Conservation (phyloP, 192 early-diverging fungal species). For the Coemansia sp. region DNA sequence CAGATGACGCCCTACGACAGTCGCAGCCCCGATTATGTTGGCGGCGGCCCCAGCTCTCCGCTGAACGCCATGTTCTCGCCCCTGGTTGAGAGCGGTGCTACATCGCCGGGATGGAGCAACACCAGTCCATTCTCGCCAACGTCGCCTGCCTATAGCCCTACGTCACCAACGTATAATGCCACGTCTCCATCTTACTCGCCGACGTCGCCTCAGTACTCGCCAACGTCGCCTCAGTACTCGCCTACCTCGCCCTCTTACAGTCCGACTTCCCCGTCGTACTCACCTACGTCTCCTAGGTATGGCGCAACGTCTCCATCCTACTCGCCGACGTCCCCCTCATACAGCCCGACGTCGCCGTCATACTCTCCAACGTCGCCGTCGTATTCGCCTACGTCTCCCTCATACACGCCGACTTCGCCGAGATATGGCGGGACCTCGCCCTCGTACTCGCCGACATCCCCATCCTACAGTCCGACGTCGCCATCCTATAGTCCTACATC, state of each 20-base stretch:
- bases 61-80: slow-evolving; percentile 84
- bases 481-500: slow-evolving; percentile 75
- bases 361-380: slow-evolving; percentile 56
- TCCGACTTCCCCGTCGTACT: slow-evolving; percentile 67
- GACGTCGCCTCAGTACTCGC: slow-evolving; percentile 61
- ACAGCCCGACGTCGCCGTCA: slow-evolving; percentile 57
- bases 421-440: slow-evolving; percentile 76
- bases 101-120: slow-evolving; percentile 59
- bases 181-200: slow-evolving; percentile 74
- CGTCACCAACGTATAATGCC: slow-evolving; percentile 70
- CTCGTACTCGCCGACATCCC: slow-evolving; percentile 71
- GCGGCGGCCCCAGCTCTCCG: slow-evolving; percentile 64
- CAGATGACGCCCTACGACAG: slow-evolving; percentile 82
- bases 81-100: slow-evolving; percentile 72
- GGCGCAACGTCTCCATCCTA: slow-evolving; percentile 68
- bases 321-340: slow-evolving; percentile 60
- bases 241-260: slow-evolving; percentile 63
- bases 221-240: slow-evolving; percentile 67
- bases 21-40: slow-evolving; percentile 62
- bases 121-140: slow-evolving; percentile 59
- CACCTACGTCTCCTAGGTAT: slow-evolving; percentile 64
- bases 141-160: slow-evolving; percentile 66
- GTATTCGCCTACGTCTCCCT: slow-evolving; percentile 65
- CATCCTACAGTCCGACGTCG: slow-evolving; percentile 59
- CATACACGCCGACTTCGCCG: slow-evolving; percentile 73